Percentiles rank a stretch among this genome's conserved stretches.
Conservation (phyloP, 805 yeast species). For the Saccharomycopsis sp. region DNA sequence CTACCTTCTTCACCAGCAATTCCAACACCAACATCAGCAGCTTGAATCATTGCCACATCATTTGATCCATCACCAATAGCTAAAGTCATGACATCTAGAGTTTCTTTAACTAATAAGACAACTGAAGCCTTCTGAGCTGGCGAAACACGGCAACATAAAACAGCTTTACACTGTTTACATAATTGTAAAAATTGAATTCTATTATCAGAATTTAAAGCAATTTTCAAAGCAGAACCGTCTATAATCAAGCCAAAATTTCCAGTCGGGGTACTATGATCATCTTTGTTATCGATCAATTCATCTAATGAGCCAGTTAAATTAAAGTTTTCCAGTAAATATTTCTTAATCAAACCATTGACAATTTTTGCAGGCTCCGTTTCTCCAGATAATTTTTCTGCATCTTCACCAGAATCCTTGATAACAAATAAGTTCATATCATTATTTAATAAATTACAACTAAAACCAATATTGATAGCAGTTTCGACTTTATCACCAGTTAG, state of each 20-base stretch:
- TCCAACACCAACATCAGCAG: constrained; percentile 79
- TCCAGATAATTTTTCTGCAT: constrained; percentile 24
- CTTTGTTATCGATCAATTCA: constrained; percentile 44
- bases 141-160: constrained; percentile 76
- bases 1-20: constrained; percentile 84
- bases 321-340: constrained; percentile 26
- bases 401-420: constrained; percentile 25
- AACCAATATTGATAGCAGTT: constrained; percentile 78
- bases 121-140: constrained; percentile 78
- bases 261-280: constrained; percentile 56
- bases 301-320: constrained; percentile 25
- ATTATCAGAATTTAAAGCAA: constrained; percentile 25
- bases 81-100: constrained; percentile 61
- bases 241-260: constrained; percentile 50
- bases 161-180: constrained; percentile 68
- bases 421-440: constrained; percentile 61
- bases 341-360: constrained; percentile 39
- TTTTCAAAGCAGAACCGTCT: constrained; percentile 55
- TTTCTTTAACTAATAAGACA: constrained; percentile 53
- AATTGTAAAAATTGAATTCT: constrained; percentile 51
- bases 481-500: constrained; percentile 76
- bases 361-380: constrained; percentile 27
- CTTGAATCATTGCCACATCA: constrained; percentile 82
- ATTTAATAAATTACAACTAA: constrained; percentile 61
- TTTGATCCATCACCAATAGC: constrained; percentile 85